Base-by-base conservation (phyloP, 371 early-diverging fungal genomes). In the Dinochytrium kinnereticum region DNA sequence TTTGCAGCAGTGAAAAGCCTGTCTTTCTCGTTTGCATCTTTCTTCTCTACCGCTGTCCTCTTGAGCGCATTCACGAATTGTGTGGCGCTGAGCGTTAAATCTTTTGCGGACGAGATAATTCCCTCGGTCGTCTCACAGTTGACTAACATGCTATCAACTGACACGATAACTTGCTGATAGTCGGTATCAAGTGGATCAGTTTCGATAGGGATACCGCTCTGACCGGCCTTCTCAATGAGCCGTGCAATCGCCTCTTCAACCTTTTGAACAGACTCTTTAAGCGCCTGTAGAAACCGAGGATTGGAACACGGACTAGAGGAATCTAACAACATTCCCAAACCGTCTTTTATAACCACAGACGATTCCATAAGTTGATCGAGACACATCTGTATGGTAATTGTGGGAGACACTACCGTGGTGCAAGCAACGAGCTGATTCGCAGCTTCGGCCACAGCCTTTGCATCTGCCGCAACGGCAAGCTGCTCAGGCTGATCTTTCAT, bases 41-140 rank as follows among this genome's bases (percentile, higher is more conserved):
- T 36, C 28, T 68, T 55, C 7, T 73, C 76, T 3, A 70, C 51
- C 1, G 77, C 78, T 21, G 64, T 65, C 5, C 51, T 61, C 70
- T 85, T 85, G 30, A 88, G 61, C 30, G 77, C 75, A 24, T 83
- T 82, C 36, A 84, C 82, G 38, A 81, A 78, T 34, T 81, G 76
- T 30, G 84, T 86, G 0, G 80, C 64, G 31, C 73, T 75, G 1
- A 83, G 34, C 0, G 88, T 85, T 33, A 86, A 68, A 7, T 84
- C 80, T 51, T 81, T 80, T 0, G 86, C 85, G 36, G 59, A 38
- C 5, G 53, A 65, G 15, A 87, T 74, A 59, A 88, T 76, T 5
- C 70, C 79, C 40, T 86, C 86, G 15, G 76, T 71, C 10, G 70
- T 53, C 31, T 59, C 77, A n/a, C 73, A 67, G 36, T 74, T 70